Base-by-base conservation (phyloP, 1,284 basidiomycete species). In the Bondarzewia mesenterica region DNA sequence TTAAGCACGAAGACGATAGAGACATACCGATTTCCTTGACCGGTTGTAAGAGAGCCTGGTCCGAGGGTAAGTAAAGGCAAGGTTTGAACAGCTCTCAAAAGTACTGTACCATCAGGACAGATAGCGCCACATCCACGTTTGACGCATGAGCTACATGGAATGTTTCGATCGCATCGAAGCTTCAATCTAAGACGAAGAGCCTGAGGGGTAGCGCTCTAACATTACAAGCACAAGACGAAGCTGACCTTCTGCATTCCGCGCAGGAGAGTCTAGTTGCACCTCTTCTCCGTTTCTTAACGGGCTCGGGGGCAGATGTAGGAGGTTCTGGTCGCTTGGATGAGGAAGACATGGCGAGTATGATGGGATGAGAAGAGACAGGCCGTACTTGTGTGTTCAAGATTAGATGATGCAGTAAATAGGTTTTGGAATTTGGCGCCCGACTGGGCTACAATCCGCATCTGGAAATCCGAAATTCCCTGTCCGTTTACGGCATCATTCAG, bases 121-220 rank as follows among this genome's bases (percentile, higher is more conserved):
- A 88, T 88, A 52, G 83, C 80, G 44, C 78, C 78, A 57, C 83
- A 86, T n/a, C 83, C 84, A 54, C 84, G 73, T 63, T 79, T 73
- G 7, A 82, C 71, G 52, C 80, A 83, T 2, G 78, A 82, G 52
- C 78, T 72, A 55, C 80, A 83, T 4, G 80, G 80, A 49, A 82
- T 75, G 27, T 67, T 72, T 57, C 85, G 75, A 70, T 89, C 86
- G 62, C 85, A 89, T 15, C 83, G 74, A 50, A 89, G 66, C 64
- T 89, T 89, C 47, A 89, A 65, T 57, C 84, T 85, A 46, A 48
- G 43, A 21, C 42, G 23, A 37, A 50, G 12, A 20, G 15, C 10
- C 40, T 41, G 23, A 40, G 39, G 39, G 14, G 26, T 10, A 10
- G 18, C 16, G 42, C 6, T 25, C 25, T 50, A 25, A 38, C 18